Evolutionary conservation across 1,139 yeast species (phyloP), one percentile per base, ranked within the genome.

Genomic region (Pichia sp.): DNA sequence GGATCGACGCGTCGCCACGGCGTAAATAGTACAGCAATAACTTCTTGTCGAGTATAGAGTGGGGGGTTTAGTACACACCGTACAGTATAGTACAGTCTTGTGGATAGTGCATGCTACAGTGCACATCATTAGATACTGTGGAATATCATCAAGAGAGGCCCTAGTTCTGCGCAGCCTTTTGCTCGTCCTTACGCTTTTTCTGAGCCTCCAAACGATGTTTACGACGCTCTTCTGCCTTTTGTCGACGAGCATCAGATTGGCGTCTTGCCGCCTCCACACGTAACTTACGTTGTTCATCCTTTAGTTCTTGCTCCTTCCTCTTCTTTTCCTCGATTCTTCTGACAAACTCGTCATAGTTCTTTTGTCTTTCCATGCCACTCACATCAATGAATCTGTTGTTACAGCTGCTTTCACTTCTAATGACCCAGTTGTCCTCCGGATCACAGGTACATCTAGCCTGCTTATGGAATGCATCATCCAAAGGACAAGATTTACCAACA

Each of bases 401-500:
- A 39, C 60, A 56, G 19, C 52, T 43, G 18, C 51, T 46, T 3
- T 32, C 46, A 2, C 68, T 68, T 9, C 38, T 42, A 29, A 56
- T 42, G 7, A 51, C 38, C 52, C 55, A 74, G 48, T 72, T 77
- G 8, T 46, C 51, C 3, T 50, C 41, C 2, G 76, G 75, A 37
- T 68, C 58, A 52, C 81, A 74, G 17, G 62, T 60, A 49, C 81
- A 74, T 43, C 61, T 64, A 40, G 70, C 72, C 37, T 62, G 54
- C 34, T 53, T 52, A 38, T 74, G 56, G 39, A 59, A 58, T 22
- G 56, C 56, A 27, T 58, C 55, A 48, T 72, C 68, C 39, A 69
- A 53, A 0, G 80, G 80, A 57, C 80, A 74, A 43, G 74, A 71
- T 19, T 66, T 62, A 42, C 72, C 74, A 12, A 74, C 76, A 9